Evolutionary conservation across 1,284 basidiomycete species (phyloP), one percentile per base, ranked within the genome.

Genomic region (Sanghuangporus baumii): DNA sequence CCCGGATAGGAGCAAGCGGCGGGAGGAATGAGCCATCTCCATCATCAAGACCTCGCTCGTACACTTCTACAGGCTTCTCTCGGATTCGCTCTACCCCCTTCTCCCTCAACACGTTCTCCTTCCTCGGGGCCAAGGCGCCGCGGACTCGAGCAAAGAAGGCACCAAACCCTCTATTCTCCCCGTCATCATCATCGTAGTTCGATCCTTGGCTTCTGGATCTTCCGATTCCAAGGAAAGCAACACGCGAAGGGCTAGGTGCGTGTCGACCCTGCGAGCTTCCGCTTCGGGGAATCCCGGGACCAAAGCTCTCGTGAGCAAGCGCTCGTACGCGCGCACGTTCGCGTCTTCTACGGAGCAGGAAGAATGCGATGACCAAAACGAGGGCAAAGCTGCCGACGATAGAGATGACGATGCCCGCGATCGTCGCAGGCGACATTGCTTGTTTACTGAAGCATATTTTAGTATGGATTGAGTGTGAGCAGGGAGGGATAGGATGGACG

Each of bases 241-340:
- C 55, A 9, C 43, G 55, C 37, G 60, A 62, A 18, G 60, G 60
- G 18, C 50, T 56, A 18, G 60, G 6, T 20, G 55, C 60, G 51
- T 62, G 60, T 38, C 59, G 46, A 14, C 51, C 55, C 18, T 43
- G 6, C 36, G 59, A 18, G 26, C 23, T 48, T 14, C 14, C 16
- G 14, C 46, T 41, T 18, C 58, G 43, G 16, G 14, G 5, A 14
- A 37, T 46, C 26, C 52, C 40, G 36, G 55, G 55, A 2, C 55
- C 55, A 40, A 62, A 62, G 43, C 60, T 62, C 38, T 62, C 55
- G 18, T 62, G 60, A n/a, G 55, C 60, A 20, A 55, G 51, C 18
- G 38, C 50, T 9, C 59, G 48, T 12, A 12, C 26, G 26, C 54
- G 51, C 14, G 23, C 54, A 37, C 55, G 52, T 37, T 57, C 41